These are phyloP conservation scores for Beauveria asiatica DNA, from an alignment of 2,329 filamentous ascomycete genomes.

Conservation along the genomic window DNA sequence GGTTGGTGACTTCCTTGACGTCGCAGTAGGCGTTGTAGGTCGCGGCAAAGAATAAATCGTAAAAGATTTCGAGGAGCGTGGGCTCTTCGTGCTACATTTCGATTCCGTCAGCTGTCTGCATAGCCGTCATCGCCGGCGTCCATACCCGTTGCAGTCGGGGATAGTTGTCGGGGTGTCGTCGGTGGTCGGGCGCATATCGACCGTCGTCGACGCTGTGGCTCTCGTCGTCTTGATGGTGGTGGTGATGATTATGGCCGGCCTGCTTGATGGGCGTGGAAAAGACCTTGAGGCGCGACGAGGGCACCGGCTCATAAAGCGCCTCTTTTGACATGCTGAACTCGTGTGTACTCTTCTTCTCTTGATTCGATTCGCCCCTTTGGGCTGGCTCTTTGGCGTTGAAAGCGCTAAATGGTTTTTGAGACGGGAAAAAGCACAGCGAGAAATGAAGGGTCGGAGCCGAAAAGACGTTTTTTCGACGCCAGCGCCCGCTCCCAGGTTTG, in stretches of 20 bases:
- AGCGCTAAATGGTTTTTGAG: not conserved
- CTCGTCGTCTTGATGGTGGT: not conserved
- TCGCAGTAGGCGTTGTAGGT: slow-evolving; percentile 53
- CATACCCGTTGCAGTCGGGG: slow-evolving; percentile 8
- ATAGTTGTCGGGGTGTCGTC: slow-evolving; percentile 8
- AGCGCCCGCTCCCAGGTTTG: not conserved
- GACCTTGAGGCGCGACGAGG: slow-evolving; percentile 6
- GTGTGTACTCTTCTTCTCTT: too few species aligned
- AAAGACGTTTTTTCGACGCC: not conserved
- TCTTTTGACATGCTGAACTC: slow-evolving; percentile 3
- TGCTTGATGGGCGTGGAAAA: slow-evolving; percentile 6
- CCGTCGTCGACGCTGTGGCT: not conserved
- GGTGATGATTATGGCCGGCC: not conserved
- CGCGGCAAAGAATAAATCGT: slow-evolving; percentile 39
- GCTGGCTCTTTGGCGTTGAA: not conserved
- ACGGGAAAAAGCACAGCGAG: not conserved
- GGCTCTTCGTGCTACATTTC: slow-evolving; percentile 24
- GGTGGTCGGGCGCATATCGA: slow-evolving; percentile 3
- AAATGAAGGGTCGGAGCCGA: not conserved
- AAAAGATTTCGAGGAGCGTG: slow-evolving; percentile 30
- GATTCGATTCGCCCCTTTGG: not conserved
- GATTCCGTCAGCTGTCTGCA: too few species aligned
- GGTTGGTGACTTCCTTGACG: slow-evolving; percentile 23
- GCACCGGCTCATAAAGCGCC: slow-evolving; percentile 6
- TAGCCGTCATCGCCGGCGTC: too few species aligned